phyloP scores from a whole-genome alignment of 129 eudicot genomes.

The Helichrysum umbraculigerum region DNA sequence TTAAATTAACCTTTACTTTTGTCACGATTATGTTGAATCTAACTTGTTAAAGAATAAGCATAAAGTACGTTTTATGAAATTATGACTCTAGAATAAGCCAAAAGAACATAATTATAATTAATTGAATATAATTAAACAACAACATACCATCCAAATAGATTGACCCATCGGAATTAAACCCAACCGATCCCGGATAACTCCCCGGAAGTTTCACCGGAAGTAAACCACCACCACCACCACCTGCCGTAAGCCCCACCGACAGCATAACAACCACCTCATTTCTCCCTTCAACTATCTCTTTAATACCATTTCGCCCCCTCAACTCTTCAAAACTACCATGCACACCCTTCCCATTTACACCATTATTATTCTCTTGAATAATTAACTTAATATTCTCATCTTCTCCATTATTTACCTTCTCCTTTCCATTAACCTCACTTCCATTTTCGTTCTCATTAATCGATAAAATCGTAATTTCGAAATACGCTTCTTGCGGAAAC shows the following conservation, averaged over 20 bases:
- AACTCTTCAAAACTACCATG: slow-evolving; percentile 38
- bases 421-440: slow-evolving; percentile 22
- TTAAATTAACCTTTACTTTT: background rate
- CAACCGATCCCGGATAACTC: slow-evolving; percentile 72
- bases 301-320: slow-evolving; percentile 30
- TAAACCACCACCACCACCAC: slow-evolving; percentile 37
- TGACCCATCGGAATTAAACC: slow-evolving; percentile 86
- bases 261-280: slow-evolving; percentile 33
- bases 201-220: slow-evolving; percentile 70
- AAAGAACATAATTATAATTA: background rate
- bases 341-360: slow-evolving; percentile 28
- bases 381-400: slow-evolving; percentile 57
- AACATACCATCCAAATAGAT: slow-evolving; percentile 71
- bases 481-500: slow-evolving; percentile 64
- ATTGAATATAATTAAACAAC: slow-evolving; percentile 6
- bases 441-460: slow-evolving; percentile 18
- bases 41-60: slow-evolving; percentile 6
- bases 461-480: slow-evolving; percentile 69
- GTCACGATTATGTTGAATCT: slow-evolving; percentile 13
- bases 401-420: slow-evolving; percentile 35
- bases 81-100: slow-evolving; percentile 1
- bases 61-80: background rate
- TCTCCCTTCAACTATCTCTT: slow-evolving; percentile 36
- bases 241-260: slow-evolving; percentile 61
- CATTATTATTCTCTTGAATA: slow-evolving; percentile 33